These are phyloP conservation scores for Rhinocladiella similis DNA, from an alignment of 2,329 filamentous ascomycete genomes.

Conservation along the genomic window DNA sequence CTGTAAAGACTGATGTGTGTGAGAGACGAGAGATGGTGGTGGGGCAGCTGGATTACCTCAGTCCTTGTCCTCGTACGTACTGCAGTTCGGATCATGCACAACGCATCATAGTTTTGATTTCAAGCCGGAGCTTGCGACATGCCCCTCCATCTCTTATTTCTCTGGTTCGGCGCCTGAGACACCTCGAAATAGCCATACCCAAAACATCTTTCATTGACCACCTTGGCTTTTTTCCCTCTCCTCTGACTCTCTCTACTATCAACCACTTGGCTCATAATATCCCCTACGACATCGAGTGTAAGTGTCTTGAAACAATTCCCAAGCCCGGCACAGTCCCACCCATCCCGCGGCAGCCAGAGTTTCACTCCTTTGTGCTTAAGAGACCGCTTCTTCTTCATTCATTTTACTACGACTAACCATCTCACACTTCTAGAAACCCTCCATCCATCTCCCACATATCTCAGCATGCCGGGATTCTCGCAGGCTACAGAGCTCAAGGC, in stretches of 20 bases:
- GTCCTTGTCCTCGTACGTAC: too few relatives aligned
- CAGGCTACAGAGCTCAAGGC: conserved; percentile 82
- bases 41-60: conserved; percentile 5
- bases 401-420: background rate
- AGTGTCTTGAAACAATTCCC: background rate
- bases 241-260: too few relatives aligned
- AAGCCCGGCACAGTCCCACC: background rate
- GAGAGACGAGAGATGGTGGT: background rate
- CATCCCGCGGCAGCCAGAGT: background rate
- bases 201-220: conserved; percentile 6
- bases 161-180: background rate
- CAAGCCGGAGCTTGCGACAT: conserved; percentile 1
- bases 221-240: background rate
- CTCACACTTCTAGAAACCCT: background rate
- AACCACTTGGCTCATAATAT: background rate
- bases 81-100: too few relatives aligned
- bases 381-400: background rate
- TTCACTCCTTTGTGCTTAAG: background rate
- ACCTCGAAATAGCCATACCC: background rate
- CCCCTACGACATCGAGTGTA: background rate
- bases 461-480: conserved; percentile 62
- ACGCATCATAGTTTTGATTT: conserved; percentile 1
- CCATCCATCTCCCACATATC: conserved; percentile 25
- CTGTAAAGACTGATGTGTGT: background rate
- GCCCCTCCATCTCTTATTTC: conserved; percentile 4